Base-by-base conservation (phyloP, 176 grass and related monocot genomes). In the Elaeis guineensis region DNA sequence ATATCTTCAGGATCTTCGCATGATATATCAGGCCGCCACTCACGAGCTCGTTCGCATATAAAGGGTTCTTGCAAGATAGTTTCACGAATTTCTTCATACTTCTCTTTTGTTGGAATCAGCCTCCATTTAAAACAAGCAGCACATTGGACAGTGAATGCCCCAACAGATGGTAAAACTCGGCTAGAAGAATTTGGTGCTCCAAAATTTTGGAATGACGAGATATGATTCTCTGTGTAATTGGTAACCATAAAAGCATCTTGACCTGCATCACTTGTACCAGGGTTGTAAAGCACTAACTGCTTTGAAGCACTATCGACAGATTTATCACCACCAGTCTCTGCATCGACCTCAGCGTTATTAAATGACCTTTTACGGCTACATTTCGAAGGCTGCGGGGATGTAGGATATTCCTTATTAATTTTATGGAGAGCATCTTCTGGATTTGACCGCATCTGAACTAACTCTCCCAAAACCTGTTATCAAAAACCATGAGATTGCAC, bases 31-130 rank as follows among this genome's bases (percentile, higher is more conserved):
- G 81, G 75, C 7, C 80, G 83, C 90, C 85, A 89, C 61, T 80
- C 82, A 66, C 59, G 35, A 16, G 77, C 79, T 57, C 69, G 67
- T 24, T 86, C 63, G 17, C 85, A 95, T 0, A 61, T 28, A 78
- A 98, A 98, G 25, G 79, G 85, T 24, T 77, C 62, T n/a, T 64
- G 14, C 55, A 51, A 44, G 55, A 72, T 67, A 9, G 35, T 59
- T 19, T 80, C 85, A 50, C 85, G 75, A 60, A 89, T 78, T 77
- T 82, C 79, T 69, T 95, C 90, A 11, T 89, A 95, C 61, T 83
- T 89, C 20, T 86, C 69, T 75, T 89, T 83, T 54, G 66, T 67
- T 39, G 90, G 70, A 67, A 89, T 61, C 18, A 95, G 48, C 57
- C 90, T 72, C 82, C 79, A 95, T 75, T 95, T 89, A 52, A 56